Conservation (phyloP, 805 yeast genomes). For the Spathaspora girioi region DNA sequence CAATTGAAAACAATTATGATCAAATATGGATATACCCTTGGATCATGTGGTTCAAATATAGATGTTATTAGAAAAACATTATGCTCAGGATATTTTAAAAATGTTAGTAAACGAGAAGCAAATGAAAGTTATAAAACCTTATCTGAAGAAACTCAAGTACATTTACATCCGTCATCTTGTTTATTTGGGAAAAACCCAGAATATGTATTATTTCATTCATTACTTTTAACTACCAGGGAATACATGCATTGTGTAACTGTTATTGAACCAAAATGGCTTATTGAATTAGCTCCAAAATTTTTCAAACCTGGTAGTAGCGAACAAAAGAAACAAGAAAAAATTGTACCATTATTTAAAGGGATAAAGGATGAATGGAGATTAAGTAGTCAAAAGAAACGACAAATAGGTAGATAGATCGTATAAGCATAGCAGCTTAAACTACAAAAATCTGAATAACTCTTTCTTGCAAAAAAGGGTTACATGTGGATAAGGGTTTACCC, state of each 20-base stretch:
- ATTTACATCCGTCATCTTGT: slow-evolving; percentile 84
- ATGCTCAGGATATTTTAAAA: slow-evolving; percentile 65
- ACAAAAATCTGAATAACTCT: too few species aligned
- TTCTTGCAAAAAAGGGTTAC: too few species aligned
- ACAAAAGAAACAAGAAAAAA: slow-evolving; percentile 56
- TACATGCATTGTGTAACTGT: slow-evolving; percentile 86
- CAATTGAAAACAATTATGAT: slow-evolving; percentile 63
- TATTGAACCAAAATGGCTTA: slow-evolving; percentile 80
- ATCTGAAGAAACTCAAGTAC: slow-evolving; percentile 68
- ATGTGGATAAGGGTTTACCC: too few species aligned
- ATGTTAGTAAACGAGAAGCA: slow-evolving; percentile 59
- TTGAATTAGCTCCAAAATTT: slow-evolving; percentile 67
- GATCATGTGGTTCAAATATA: slow-evolving; percentile 53
- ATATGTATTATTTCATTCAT: slow-evolving; percentile 77
- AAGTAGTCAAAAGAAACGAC: slow-evolving; percentile 35
- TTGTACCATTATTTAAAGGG: slow-evolving; percentile 69
- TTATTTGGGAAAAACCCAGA: slow-evolving; percentile 63
- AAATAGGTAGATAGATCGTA: neutral
- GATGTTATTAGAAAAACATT: slow-evolving; percentile 58
- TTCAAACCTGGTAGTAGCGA: slow-evolving; percentile 61
- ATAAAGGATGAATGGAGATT: slow-evolving; percentile 64
- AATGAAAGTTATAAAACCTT: slow-evolving; percentile 57
- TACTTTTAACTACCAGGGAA: slow-evolving; percentile 80
- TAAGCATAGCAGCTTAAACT: too few species aligned
- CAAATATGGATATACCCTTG: slow-evolving; percentile 40